Conservation (phyloP, 768 basidiomycete genomes). For the Agrocybe pediades region DNA sequence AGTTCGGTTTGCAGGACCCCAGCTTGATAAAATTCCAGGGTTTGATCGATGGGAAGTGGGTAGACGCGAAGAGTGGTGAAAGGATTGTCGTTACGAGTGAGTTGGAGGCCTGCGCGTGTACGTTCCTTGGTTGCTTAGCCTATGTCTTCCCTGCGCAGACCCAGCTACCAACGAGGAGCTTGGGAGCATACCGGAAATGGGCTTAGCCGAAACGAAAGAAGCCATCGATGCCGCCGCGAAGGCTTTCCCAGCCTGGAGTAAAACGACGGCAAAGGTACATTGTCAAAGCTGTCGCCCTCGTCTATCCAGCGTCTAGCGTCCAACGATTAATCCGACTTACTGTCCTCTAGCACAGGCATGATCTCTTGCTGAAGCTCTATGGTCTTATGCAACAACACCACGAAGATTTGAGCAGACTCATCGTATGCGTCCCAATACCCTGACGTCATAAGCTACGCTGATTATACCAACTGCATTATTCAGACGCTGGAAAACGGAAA, state of each 20-base stretch:
- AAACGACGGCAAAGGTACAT: slow-evolving; percentile 81
- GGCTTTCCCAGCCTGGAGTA: slow-evolving; percentile 86
- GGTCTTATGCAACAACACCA: slow-evolving; percentile 78
- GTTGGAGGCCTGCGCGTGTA: slow-evolving; percentile 25
- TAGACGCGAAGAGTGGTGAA: slow-evolving; percentile 73
- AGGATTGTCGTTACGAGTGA: slow-evolving; percentile 78
- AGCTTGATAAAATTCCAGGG: slow-evolving; percentile 75
- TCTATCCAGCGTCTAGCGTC: not conserved
- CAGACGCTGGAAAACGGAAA: slow-evolving; percentile 98
- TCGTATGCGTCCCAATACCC: slow-evolving; percentile 50
- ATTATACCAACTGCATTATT: slow-evolving; percentile 1
- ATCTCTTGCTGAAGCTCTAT: slow-evolving; percentile 79
- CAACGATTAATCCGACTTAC: not conserved
- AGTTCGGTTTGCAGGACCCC: slow-evolving; percentile 81
- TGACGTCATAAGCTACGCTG: slow-evolving; percentile 25
- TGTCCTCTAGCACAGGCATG: slow-evolving; percentile 67
- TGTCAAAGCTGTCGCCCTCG: not conserved
- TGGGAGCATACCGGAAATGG: slow-evolving; percentile 90
- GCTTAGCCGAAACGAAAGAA: slow-evolving; percentile 74
- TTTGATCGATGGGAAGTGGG: slow-evolving; percentile 85
- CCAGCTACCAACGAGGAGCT: slow-evolving; percentile 85
- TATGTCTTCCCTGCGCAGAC: slow-evolving; percentile 50
- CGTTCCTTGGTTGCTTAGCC: not conserved
- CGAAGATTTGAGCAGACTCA: slow-evolving; percentile 86
- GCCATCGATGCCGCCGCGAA: slow-evolving; percentile 82